Conservation (phyloP, 192 early-diverging fungal species). For the Umbelopsis sp. region DNA sequence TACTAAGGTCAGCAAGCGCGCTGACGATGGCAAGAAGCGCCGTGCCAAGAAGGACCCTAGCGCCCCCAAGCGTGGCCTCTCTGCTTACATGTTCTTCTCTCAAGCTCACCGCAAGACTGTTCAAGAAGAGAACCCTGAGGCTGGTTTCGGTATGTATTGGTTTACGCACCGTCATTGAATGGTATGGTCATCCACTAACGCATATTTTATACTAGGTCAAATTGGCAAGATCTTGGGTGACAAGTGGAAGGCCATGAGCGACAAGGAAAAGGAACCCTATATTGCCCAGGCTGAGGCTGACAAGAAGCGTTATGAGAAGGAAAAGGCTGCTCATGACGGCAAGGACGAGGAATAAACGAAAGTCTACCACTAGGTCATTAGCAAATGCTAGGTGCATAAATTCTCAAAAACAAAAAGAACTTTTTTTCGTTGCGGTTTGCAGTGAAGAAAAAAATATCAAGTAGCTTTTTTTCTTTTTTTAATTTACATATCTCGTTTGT, state of each 20-base stretch:
- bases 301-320: slow-evolving; percentile 44
- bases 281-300: slow-evolving; percentile 36
- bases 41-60: slow-evolving; percentile 84
- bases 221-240: slow-evolving; percentile 45
- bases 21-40: slow-evolving; percentile 56
- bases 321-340: slow-evolving; percentile 32
- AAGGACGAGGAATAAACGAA: slow-evolving; percentile 7
- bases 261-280: slow-evolving; percentile 42
- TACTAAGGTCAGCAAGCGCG: slow-evolving; percentile 37
- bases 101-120: slow-evolving; percentile 78
- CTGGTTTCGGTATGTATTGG: slow-evolving; percentile 58
- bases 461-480: not conserved
- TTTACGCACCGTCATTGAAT: slow-evolving; percentile 20
- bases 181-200: slow-evolving; percentile 5
- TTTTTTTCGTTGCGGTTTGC: not conserved
- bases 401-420: not conserved
- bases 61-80: slow-evolving; percentile 89
- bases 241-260: slow-evolving; percentile 43
- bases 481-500: not conserved
- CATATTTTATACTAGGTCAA: slow-evolving; percentile 31
- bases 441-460: not conserved
- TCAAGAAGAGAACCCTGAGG: slow-evolving; percentile 80
- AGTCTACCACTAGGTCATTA: not conserved
- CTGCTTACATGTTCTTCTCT: slow-evolving; percentile 92
- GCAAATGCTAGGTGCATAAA: not conserved